Evolutionary conservation across 2,329 filamentous ascomycete genomes (phyloP).

Genomic region (Clonostachys solani): DNA sequence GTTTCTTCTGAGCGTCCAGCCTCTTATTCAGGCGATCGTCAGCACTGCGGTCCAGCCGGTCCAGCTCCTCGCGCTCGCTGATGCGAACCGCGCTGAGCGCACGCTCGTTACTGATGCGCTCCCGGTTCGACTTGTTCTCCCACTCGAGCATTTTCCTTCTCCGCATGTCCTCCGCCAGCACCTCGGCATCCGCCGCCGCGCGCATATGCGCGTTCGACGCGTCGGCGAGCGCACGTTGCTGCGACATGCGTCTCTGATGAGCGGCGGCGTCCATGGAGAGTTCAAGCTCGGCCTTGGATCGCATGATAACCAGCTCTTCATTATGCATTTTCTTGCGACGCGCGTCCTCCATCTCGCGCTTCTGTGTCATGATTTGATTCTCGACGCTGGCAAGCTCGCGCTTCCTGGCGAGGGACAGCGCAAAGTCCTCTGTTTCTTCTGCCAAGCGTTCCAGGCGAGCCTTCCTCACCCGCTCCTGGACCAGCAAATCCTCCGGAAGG

Average conservation of each 20-base stretch:
- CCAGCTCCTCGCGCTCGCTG: conserved; percentile 45
- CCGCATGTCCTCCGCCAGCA: conserved; percentile 36
- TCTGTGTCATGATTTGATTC: conserved; percentile 41
- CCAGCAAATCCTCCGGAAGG: conserved; percentile 43
- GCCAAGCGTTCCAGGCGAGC: conserved; percentile 38
- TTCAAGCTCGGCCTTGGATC: conserved; percentile 40
- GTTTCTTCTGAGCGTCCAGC: conserved; percentile 45
- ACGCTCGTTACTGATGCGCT: conserved; percentile 41
- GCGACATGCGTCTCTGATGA: conserved; percentile 29
- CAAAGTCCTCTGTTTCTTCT: conserved; percentile 44
- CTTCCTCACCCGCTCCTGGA: conserved; percentile 44
- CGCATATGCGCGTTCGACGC: conserved; percentile 36
- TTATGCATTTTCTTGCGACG: conserved; percentile 39
- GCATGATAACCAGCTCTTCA: conserved; percentile 38
- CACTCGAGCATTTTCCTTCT: conserved; percentile 42
- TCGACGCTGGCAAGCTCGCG: conserved; percentile 48
- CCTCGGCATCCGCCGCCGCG: conserved; percentile 39
- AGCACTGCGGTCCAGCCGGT: conserved; percentile 39
- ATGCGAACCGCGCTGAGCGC: conserved; percentile 44
- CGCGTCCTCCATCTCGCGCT: conserved; percentile 46
- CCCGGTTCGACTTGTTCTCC: conserved; percentile 39
- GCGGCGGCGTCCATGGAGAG: conserved; percentile 28
- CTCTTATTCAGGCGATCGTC: conserved; percentile 39
- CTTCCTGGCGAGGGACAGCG: conserved; percentile 38
- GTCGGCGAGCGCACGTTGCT: conserved; percentile 42